Percentiles rank a stretch among this genome's conserved stretches.
Evolutionary conservation across 352 stramenopile genomes (phyloP).

Genomic region (Pythium aquatile): DNA sequence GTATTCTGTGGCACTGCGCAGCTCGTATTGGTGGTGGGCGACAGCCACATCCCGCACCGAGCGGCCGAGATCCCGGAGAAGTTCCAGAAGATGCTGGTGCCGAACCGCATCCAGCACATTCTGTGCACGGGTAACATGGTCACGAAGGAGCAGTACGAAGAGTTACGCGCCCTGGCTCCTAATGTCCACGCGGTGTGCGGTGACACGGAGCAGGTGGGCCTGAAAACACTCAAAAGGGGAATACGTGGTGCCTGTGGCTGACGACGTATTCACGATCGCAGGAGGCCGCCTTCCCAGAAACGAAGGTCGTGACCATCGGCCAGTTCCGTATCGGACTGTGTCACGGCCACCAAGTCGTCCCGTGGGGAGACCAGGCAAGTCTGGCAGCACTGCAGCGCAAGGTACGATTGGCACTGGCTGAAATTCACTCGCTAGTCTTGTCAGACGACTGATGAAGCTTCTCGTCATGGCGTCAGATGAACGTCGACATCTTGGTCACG

Average conservation of each 20-base stretch:
- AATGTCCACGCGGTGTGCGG: slow-evolving; percentile 96
- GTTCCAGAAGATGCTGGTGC: slow-evolving; percentile 94
- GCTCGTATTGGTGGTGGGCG: slow-evolving; percentile 96
- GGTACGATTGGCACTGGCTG: slow-evolving; percentile 24
- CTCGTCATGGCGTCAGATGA: slow-evolving; percentile 63
- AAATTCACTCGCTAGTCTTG: background rate
- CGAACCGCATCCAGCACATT: slow-evolving; percentile 98
- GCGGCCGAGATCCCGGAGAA: slow-evolving; percentile 94
- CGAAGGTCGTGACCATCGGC: slow-evolving; percentile 94
- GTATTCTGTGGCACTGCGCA: slow-evolving; percentile 33
- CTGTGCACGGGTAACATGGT: slow-evolving; percentile 98
- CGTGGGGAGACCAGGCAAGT: slow-evolving; percentile 86
- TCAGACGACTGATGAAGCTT: background rate
- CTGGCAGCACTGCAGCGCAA: slow-evolving; percentile 90
- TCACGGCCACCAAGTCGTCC: slow-evolving; percentile 96
- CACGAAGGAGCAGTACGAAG: slow-evolving; percentile 94
- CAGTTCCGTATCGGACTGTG: slow-evolving; percentile 97
- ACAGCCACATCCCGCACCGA: slow-evolving; percentile 96
- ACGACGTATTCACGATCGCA: slow-evolving; percentile 20
- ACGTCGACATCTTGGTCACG: slow-evolving; percentile 97
- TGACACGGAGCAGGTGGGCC: slow-evolving; percentile 90
- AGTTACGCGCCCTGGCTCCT: slow-evolving; percentile 92
- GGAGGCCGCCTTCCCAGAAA: slow-evolving; percentile 90
- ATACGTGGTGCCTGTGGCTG: background rate
- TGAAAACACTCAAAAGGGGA: background rate